Evolutionary conservation across 2,329 filamentous ascomycete genomes (phyloP).

Genomic region (Ilyonectria mors-panacis): DNA sequence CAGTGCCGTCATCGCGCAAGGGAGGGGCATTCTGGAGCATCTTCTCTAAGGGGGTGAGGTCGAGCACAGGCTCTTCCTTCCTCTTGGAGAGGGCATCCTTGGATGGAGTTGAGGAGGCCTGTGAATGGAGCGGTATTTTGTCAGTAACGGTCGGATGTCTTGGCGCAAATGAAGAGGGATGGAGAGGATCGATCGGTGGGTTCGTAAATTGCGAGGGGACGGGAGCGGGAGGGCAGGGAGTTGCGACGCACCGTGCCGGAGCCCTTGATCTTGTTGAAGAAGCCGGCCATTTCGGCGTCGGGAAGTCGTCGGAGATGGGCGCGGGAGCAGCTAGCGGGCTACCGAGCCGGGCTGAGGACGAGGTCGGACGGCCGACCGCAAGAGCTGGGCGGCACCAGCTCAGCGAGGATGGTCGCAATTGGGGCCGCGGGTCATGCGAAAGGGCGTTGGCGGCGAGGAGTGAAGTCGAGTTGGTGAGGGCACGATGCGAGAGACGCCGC

Average conservation of each 20-base stretch:
- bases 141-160: constrained; percentile 48
- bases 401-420: constrained; percentile 47
- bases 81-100: constrained; percentile 66
- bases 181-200: constrained; percentile 43
- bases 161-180: constrained; percentile 33
- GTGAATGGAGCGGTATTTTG: constrained; percentile 47
- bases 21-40: constrained; percentile 87
- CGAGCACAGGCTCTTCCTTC: constrained; percentile 71
- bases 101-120: constrained; percentile 61
- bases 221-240: constrained; percentile 15
- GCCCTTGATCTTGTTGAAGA: constrained; percentile 73
- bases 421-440: constrained; percentile 45
- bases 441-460: constrained; percentile 27
- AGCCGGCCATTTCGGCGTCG: constrained; percentile 65
- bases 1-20: constrained; percentile 87
- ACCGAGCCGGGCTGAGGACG: constrained; percentile 42
- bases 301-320: constrained; percentile 37
- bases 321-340: constrained; percentile 34
- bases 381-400: constrained; percentile 55
- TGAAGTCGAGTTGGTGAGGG: constrained; percentile 21
- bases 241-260: constrained; percentile 66
- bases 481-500: constrained; percentile 16
- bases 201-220: constrained; percentile 18
- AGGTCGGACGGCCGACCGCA: constrained; percentile 49
- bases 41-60: constrained; percentile 76